Evolutionary conservation across 2,329 filamentous ascomycete species (phyloP), one percentile per base, ranked within the genome.

Genomic region (Escovopsis sp.): DNA sequence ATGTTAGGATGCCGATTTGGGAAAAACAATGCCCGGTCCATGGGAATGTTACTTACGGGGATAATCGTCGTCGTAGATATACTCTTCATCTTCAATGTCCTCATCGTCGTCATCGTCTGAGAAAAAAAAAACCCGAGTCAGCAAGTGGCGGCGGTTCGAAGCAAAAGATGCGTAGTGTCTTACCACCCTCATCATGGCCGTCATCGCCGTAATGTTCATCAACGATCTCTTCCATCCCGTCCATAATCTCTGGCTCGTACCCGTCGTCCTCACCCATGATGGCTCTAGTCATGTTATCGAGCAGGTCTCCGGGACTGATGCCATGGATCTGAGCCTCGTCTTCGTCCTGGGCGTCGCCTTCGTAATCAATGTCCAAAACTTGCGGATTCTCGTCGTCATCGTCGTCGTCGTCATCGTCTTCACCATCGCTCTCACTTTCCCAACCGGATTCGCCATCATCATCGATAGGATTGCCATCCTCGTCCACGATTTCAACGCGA

Each of bases 81-180:
- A 75, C 36, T 76, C 70, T 15, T 74, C 72, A 34, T 84, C 79
- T 31, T 77, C 76, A 45, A 80, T 69, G 30, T 78, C 76, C 28
- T 81, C 77, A 32, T 85, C 82, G 4, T 73, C 70, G 5, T 70
- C 68, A 28, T 65, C 63, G 35, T 65, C 55, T 57, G 37, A 31
- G 34, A 45, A 33, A 11, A 37, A 6, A 12, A 25, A n/a, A 19
- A 33, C 19, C 25, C 23, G 18, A 39, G 26, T 14, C 13, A 25
- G 21, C 14, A 16, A 8, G 12, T 11, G 6, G n/a, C 15, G 4
- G 4, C 15, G 13, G 10, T 27, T 29, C n/a, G n/a, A n/a, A n/a
- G n/a, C n/a, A n/a, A n/a, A n/a, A n/a, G n/a, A n/a, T n/a, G n/a
- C n/a, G 21, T 11, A 25, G 21, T 9, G 36, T 39, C 53, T 42